phyloP scores from a whole-genome alignment of 2,329 filamentous ascomycete species.

The Sporothrix brunneoviolacea region DNA sequence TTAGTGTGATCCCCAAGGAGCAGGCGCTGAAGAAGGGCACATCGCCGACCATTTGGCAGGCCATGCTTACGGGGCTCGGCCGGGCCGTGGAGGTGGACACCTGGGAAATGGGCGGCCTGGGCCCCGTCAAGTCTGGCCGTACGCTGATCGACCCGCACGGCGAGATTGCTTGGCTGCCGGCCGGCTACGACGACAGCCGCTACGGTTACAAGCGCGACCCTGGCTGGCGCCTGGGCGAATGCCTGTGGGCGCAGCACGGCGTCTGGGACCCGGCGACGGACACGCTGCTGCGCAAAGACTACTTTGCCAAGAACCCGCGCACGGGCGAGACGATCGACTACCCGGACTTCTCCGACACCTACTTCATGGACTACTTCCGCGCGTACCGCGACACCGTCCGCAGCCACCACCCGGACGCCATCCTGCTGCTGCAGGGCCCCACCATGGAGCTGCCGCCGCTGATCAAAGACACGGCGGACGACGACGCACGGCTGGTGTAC shows the following conservation, averaged over 20 bases:
- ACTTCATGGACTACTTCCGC: conserved; percentile 82
- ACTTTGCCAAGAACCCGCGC: conserved; percentile 73
- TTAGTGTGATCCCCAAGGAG: conserved; percentile 74
- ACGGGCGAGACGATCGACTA: conserved; percentile 72
- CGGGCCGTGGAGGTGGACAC: conserved; percentile 82
- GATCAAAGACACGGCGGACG: conserved; percentile 81
- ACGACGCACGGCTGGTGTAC: conserved; percentile 86
- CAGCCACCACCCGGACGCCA: conserved; percentile 66
- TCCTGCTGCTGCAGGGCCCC: conserved; percentile 86
- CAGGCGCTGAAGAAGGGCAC: conserved; percentile 91
- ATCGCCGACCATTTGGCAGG: conserved; percentile 89
- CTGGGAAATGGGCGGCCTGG: conserved; percentile 90
- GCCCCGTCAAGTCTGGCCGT: conserved; percentile 82
- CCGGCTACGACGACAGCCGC: conserved; percentile 73
- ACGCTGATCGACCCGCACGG: conserved; percentile 83
- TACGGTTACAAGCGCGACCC: conserved; percentile 89
- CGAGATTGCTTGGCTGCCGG: conserved; percentile 73
- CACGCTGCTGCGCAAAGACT: conserved; percentile 72
- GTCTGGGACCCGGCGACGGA: conserved; percentile 84
- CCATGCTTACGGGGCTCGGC: conserved; percentile 84
- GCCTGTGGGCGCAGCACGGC: conserved; percentile 93
- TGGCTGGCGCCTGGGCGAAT: conserved; percentile 88
- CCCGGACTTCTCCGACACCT: conserved; percentile 80
- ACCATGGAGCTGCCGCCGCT: conserved; percentile 85
- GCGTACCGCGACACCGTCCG: conserved; percentile 70